phyloP scores from a whole-genome alignment of 805 yeast species.

The Suhomyces sp. region DNA sequence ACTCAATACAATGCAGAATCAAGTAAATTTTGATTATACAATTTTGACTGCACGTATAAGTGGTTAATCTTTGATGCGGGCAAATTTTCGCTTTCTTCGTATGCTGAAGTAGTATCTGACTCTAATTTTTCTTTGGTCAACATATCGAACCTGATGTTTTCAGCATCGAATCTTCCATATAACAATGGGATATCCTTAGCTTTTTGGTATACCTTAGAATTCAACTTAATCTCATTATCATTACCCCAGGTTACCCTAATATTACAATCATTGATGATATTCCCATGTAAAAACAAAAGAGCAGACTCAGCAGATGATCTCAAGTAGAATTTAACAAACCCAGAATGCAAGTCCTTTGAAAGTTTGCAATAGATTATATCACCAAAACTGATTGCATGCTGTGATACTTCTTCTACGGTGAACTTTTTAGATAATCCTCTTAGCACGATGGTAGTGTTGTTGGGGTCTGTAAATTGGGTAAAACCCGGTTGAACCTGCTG shows the following conservation, averaged over 20 bases:
- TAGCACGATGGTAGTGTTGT: conserved; percentile 73
- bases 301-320: conserved; percentile 41
- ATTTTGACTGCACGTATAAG: conserved; percentile 14
- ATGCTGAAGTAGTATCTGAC: not conserved
- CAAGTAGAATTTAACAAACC: conserved; percentile 26
- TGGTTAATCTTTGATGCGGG: conserved; percentile 19
- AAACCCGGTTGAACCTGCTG: conserved; percentile 53
- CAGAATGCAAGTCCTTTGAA: conserved; percentile 20
- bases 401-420: conserved; percentile 60
- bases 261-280: conserved; percentile 27
- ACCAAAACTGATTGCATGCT: conserved; percentile 67
- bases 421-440: conserved; percentile 62
- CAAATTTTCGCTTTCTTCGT: conserved; percentile 15
- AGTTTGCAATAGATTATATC: conserved; percentile 28
- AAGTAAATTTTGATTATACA: conserved; percentile 4
- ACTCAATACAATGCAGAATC: conserved; percentile 4
- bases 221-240: conserved; percentile 13
- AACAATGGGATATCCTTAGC: conserved; percentile 17
- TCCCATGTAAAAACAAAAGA: conserved; percentile 31
- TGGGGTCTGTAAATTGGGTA: conserved; percentile 72
- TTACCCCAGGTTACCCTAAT: conserved; percentile 34
- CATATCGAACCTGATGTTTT: conserved; percentile 14
- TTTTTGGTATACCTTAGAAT: conserved; percentile 1
- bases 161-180: conserved; percentile 16
- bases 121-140: no score